Conservation (phyloP, 2,329 filamentous ascomycete genomes). For the Colletotrichum kahawae region DNA sequence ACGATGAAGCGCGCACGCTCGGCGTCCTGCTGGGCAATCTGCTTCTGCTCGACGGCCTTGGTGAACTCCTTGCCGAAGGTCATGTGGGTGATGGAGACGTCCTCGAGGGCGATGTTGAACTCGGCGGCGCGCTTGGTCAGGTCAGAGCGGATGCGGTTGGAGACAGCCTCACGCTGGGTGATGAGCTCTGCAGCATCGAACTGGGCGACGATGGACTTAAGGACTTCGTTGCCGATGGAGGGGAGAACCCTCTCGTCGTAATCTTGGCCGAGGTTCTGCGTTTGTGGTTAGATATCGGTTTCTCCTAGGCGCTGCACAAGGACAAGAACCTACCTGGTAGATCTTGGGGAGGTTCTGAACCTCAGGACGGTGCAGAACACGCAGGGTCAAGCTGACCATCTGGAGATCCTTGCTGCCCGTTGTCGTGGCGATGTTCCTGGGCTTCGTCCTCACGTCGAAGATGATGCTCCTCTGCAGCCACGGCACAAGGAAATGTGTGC, state of each 20-base stretch:
- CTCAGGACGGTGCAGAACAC: conserved; percentile 93
- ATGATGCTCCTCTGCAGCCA: conserved; percentile 95
- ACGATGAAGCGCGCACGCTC: conserved; percentile 98
- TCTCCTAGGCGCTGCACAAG: neutral
- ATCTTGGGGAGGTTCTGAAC: conserved; percentile 94
- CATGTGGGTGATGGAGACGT: conserved; percentile 99
- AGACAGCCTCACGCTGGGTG: conserved; percentile 97
- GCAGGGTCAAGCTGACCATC: conserved; percentile 98
- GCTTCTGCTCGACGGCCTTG: conserved; percentile 98
- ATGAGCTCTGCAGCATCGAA: conserved; percentile 99
- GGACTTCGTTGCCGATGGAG: conserved; percentile 98
- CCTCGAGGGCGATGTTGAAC: conserved; percentile 99
- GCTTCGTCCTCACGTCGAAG: conserved; percentile 97
- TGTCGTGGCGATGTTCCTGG: conserved; percentile 95
- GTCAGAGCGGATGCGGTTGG: conserved; percentile 90
- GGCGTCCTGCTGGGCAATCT: conserved; percentile 98
- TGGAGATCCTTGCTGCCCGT: conserved; percentile 99
- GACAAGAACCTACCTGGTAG: conserved; percentile 77
- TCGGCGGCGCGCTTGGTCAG: conserved; percentile 91
- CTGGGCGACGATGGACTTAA: conserved; percentile 97
- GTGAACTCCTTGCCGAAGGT: conserved; percentile 99
- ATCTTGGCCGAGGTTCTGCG: conserved; percentile 91
- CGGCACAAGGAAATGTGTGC: conserved; percentile 93
- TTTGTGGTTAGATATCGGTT: neutral
- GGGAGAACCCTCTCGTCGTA: conserved; percentile 99